Evolutionary conservation across 2,329 filamentous ascomycete species (phyloP).

Genomic region (Pseudogymnoascus sp.): DNA sequence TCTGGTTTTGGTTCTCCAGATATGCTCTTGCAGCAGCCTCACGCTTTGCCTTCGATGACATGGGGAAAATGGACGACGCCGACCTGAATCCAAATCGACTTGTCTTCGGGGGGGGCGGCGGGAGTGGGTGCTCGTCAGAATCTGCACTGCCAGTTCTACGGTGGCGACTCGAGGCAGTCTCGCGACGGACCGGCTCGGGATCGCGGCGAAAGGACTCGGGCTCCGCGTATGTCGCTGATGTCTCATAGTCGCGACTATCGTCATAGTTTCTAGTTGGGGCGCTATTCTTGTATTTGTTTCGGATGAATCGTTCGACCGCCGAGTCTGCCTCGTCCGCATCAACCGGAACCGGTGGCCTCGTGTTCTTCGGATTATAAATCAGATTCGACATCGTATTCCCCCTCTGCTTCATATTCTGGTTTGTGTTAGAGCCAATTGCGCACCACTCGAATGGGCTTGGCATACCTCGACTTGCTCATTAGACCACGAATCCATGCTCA

Average conservation of each 20-base stretch:
- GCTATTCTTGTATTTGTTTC: slow-evolving; percentile 75
- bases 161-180: slow-evolving; percentile 38
- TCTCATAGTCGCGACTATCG: slow-evolving; percentile 17
- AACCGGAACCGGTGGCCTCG: slow-evolving; percentile 74
- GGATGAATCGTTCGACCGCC: slow-evolving; percentile 90
- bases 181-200: slow-evolving; percentile 24
- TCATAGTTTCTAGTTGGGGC: slow-evolving; percentile 30
- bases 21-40: slow-evolving; percentile 15
- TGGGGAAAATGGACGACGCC: slow-evolving; percentile 44
- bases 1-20: slow-evolving; percentile 25
- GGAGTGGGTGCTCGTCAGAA: slow-evolving; percentile 46
- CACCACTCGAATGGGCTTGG: slow-evolving; percentile 14
- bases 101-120: slow-evolving; percentile 53
- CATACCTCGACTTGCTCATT: slow-evolving; percentile 91
- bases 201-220: slow-evolving; percentile 13
- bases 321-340: slow-evolving; percentile 89
- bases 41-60: slow-evolving; percentile 41
- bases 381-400: slow-evolving; percentile 83
- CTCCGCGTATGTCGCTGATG: slow-evolving; percentile 20
- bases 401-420: slow-evolving; percentile 84
- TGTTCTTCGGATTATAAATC: slow-evolving; percentile 78
- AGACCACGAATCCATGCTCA: slow-evolving; percentile 98
- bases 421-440: slow-evolving; percentile 15
- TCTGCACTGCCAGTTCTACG: slow-evolving; percentile 36
- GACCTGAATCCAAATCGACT: slow-evolving; percentile 54